phyloP scores from a whole-genome alignment of 129 eudicot species.

The Smallanthus sonchifolius region DNA sequence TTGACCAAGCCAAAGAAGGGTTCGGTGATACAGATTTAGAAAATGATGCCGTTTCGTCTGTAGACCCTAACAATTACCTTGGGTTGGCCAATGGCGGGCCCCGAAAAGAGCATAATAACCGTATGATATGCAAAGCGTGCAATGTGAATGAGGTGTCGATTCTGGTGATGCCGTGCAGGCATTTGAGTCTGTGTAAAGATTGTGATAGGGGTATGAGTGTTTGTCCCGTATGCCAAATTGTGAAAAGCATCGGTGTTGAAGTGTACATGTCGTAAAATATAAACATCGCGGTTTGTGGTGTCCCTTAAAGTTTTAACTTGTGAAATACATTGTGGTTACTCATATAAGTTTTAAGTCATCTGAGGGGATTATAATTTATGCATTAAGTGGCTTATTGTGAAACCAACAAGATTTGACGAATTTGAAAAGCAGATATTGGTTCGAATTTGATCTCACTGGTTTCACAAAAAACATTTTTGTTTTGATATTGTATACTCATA shows the following conservation, averaged over 20 bases:
- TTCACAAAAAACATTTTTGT: no score
- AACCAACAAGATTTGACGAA: no score
- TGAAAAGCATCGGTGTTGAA: constrained; percentile 69
- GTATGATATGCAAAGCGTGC: constrained; percentile 62
- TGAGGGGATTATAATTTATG: constrained; percentile 3
- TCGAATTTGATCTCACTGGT: no score
- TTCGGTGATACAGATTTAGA: constrained; percentile 75
- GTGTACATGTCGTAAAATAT: constrained; percentile 67
- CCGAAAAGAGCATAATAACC: constrained; percentile 11
- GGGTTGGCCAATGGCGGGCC: no score
- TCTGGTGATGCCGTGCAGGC: constrained; percentile 93
- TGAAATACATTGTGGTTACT: constrained; percentile 25
- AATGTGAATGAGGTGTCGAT: constrained; percentile 59
- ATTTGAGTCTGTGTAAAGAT: constrained; percentile 81
- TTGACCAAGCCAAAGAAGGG: constrained; percentile 76
- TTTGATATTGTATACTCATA: no score
- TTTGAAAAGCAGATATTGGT: no score
- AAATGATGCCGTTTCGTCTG: constrained; percentile 65
- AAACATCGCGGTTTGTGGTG: constrained; percentile 18
- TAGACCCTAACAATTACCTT: constrained; percentile 57
- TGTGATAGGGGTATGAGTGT: constrained; percentile 59
- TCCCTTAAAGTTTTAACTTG: constrained; percentile 20
- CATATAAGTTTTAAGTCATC: constrained; percentile 7
- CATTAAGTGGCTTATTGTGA: neutral
- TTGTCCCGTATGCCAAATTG: constrained; percentile 77